These are phyloP conservation scores for Salinomyces thailandicus DNA, from an alignment of 2,329 filamentous ascomycete genomes.

Conservation along the genomic window DNA sequence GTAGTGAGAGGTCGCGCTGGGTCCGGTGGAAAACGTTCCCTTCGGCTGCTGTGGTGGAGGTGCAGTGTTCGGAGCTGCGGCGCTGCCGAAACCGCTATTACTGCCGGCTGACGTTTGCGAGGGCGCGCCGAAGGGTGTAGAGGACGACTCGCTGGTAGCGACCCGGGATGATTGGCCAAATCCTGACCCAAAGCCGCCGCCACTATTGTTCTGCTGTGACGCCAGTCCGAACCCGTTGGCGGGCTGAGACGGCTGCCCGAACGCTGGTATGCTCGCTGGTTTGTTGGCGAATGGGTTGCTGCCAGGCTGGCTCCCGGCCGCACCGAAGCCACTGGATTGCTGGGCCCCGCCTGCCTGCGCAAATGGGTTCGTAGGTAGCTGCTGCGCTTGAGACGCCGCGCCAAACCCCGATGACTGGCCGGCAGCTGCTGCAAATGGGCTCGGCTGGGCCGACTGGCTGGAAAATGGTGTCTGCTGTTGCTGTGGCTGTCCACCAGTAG, in stretches of 20 bases:
- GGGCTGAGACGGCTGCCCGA: conserved; percentile 8
- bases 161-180: conserved; percentile 15
- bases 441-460: neutral
- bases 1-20: conserved; percentile 2
- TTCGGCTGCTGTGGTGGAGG: conserved; percentile 31
- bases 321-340: neutral
- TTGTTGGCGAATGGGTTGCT: conserved; percentile 6
- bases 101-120: neutral
- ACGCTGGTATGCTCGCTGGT: conserved; percentile 13
- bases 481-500: conserved; percentile 10
- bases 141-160: neutral
- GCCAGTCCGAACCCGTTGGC: neutral
- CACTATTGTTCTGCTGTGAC: neutral
- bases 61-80: conserved; percentile 14
- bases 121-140: conserved; percentile 11
- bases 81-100: neutral
- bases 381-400: conserved; percentile 1
- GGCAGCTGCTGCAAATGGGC: conserved; percentile 2
- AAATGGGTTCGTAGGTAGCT: conserved; percentile 3
- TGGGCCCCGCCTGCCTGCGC: neutral
- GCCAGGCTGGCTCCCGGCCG: neutral
- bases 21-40: neutral
- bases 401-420: conserved; percentile 4
- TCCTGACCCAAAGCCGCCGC: neutral
- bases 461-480: neutral